These are phyloP conservation scores for Phylloboletellus chloephorus DNA, from an alignment of 1,284 basidiomycete genomes.

Conservation along the genomic window DNA sequence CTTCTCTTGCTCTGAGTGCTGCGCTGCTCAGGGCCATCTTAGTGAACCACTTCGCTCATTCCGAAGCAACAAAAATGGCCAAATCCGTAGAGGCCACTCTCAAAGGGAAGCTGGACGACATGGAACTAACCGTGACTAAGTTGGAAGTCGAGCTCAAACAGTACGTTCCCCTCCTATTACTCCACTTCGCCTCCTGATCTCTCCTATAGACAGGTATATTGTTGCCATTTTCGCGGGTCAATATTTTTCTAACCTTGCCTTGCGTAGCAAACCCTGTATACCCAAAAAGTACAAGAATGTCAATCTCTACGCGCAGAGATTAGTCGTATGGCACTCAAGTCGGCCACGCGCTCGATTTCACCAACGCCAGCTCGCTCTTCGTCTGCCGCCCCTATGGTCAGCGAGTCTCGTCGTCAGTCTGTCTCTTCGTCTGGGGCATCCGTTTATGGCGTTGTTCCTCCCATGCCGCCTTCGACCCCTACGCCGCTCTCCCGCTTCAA, in stretches of 20 bases:
- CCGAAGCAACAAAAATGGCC: conserved; percentile 61
- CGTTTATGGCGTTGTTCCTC: conserved; percentile 30
- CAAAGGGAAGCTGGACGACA: conserved; percentile 58
- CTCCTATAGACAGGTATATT: conserved; percentile 30
- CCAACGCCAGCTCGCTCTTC: conserved; percentile 24
- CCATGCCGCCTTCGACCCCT: conserved; percentile 34
- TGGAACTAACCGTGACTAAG: conserved; percentile 51
- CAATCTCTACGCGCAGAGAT: conserved; percentile 62
- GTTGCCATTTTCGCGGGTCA: neutral
- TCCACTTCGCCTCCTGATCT: conserved; percentile 20
- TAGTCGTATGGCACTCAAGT: conserved; percentile 44
- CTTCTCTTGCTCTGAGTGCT: conserved; percentile 60
- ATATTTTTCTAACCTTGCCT: conserved; percentile 13
- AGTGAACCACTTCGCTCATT: conserved; percentile 71
- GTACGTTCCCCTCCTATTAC: conserved; percentile 39
- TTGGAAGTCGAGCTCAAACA: conserved; percentile 65
- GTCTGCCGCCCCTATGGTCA: conserved; percentile 24
- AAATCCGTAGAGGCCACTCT: conserved; percentile 56
- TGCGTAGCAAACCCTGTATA: conserved; percentile 51
- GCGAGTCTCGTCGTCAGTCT: conserved; percentile 29
- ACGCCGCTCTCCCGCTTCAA: conserved; percentile 41
- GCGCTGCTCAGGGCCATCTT: conserved; percentile 73
- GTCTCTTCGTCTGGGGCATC: conserved; percentile 35
- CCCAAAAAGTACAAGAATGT: conserved; percentile 64
- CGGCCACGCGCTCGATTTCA: conserved; percentile 35